phyloP scores from a whole-genome alignment of 495 filamentous ascomycete species.

The Ascobolus immersus region DNA sequence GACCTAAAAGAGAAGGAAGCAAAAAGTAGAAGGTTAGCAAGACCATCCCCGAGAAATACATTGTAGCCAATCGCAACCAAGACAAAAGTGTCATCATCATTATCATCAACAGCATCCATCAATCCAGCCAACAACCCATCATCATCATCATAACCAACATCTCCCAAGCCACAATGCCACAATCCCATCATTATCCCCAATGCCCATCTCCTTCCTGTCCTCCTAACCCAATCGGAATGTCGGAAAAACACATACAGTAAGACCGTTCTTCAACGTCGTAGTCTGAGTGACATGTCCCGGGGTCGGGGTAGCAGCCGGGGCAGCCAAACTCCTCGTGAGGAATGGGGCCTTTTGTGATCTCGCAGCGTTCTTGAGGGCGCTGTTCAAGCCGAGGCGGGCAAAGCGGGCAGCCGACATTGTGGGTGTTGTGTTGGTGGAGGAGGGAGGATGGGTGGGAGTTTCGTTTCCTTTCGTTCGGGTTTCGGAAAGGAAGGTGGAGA shows the following conservation, averaged over 20 bases:
- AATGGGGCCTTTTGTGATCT: neutral
- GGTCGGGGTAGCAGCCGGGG: constrained; percentile 6
- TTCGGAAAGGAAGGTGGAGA: too few species aligned
- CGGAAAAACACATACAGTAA: constrained; percentile 46
- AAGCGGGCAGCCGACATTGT: constrained; percentile 17
- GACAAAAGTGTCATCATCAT: too few species aligned
- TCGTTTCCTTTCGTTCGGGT: too few species aligned
- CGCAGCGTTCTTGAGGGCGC: constrained; percentile 11
- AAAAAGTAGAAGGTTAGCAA: constrained; percentile 20
- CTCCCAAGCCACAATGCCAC: neutral
- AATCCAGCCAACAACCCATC: constrained; percentile 2
- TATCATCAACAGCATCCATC: constrained; percentile 1
- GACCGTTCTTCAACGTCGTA: constrained; percentile 86
- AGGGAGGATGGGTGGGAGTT: constrained; percentile 1
- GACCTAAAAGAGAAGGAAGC: too few species aligned
- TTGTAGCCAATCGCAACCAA: too few species aligned
- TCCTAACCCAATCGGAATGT: constrained; percentile 18
- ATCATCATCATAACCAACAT: neutral
- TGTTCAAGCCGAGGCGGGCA: constrained; percentile 10
- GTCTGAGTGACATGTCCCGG: constrained; percentile 53
- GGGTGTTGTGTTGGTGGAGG: constrained; percentile 6
- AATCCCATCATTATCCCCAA: constrained; percentile 1
- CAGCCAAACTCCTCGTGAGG: constrained; percentile 13
- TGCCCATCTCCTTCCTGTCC: constrained; percentile 11
- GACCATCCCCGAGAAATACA: too few species aligned